Evolutionary conservation across 257 asterid species (phyloP).

Genomic region (Coffea canephora): DNA sequence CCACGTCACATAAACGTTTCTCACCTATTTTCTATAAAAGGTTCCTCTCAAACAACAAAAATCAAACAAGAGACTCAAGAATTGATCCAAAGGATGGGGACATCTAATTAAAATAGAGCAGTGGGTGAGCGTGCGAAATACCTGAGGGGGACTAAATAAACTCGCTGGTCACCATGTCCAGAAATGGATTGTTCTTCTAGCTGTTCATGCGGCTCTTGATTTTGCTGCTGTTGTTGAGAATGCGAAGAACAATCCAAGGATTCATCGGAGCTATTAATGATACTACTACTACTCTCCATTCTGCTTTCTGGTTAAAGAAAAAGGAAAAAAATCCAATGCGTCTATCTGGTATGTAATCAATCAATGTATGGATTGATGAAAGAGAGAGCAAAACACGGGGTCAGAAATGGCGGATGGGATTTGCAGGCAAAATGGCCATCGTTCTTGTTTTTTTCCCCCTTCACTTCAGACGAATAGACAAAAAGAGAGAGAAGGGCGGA

Average conservation of each 20-base stretch:
- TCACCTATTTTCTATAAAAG: neutral
- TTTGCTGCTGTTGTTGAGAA: conserved; percentile 16
- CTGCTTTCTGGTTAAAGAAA: conserved; percentile 1
- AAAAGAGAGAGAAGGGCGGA: conserved; percentile 50
- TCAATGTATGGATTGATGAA: conserved; percentile 22
- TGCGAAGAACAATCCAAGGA: conserved; percentile 30
- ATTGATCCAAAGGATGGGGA: neutral
- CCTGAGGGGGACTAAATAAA: conserved; percentile 90
- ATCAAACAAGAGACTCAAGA: too few relatives aligned
- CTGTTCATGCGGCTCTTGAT: conserved; percentile 31
- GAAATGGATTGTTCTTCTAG: conserved; percentile 43
- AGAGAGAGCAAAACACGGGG: conserved; percentile 42
- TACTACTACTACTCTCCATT: conserved; percentile 43
- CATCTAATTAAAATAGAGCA: neutral
- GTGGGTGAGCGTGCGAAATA: conserved; percentile 13
- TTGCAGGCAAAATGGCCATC: conserved; percentile 47
- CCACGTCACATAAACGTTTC: conserved; percentile 3
- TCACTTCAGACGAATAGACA: conserved; percentile 24
- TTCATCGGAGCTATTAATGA: conserved; percentile 31
- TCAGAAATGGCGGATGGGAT: conserved; percentile 73
- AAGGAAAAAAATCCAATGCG: neutral
- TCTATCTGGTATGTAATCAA: conserved; percentile 9
- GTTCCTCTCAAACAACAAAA: neutral
- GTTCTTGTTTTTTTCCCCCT: conserved; percentile 12
- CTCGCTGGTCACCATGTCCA: conserved; percentile 63